These are phyloP conservation scores for Clathrospora elynae DNA, from an alignment of 2,329 filamentous ascomycete genomes.

Conservation along the genomic window DNA sequence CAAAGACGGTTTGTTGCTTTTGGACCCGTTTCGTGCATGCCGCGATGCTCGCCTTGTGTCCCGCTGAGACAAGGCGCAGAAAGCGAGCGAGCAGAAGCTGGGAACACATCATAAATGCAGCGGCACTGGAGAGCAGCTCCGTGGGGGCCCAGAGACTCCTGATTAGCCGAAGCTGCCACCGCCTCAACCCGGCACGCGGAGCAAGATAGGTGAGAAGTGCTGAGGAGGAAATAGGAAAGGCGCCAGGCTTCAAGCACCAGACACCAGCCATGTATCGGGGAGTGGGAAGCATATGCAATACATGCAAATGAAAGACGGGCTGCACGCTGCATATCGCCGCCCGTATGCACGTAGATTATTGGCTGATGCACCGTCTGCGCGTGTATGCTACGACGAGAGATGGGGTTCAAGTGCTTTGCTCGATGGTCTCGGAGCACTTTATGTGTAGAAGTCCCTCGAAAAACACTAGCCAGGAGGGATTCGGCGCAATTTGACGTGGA, in stretches of 20 bases:
- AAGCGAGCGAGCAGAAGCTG: neutral
- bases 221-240: conserved; percentile 12
- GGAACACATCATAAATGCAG: neutral
- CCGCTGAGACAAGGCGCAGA: neutral
- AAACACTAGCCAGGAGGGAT: too few relatives aligned
- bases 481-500: too few relatives aligned
- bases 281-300: neutral
- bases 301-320: conserved; percentile 3
- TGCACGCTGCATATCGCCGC: conserved; percentile 17
- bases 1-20: conserved; percentile 24
- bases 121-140: too few relatives aligned
- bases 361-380: conserved; percentile 17
- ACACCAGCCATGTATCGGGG: neutral
- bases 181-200: conserved; percentile 23
- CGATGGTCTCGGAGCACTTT: too few relatives aligned
- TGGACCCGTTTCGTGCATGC: conserved; percentile 13
- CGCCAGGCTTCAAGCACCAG: neutral
- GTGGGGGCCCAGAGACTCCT: conserved; percentile 7
- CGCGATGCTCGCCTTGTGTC: conserved; percentile 11
- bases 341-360: conserved; percentile 18
- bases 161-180: conserved; percentile 25
- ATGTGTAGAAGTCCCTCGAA: too few relatives aligned
- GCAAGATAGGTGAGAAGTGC: conserved; percentile 12
- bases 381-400: conserved; percentile 22
- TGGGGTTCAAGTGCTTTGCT: conserved; percentile 22